Base-by-base conservation (phyloP, 257 asterid species). In the Jasminum sambac region DNA sequence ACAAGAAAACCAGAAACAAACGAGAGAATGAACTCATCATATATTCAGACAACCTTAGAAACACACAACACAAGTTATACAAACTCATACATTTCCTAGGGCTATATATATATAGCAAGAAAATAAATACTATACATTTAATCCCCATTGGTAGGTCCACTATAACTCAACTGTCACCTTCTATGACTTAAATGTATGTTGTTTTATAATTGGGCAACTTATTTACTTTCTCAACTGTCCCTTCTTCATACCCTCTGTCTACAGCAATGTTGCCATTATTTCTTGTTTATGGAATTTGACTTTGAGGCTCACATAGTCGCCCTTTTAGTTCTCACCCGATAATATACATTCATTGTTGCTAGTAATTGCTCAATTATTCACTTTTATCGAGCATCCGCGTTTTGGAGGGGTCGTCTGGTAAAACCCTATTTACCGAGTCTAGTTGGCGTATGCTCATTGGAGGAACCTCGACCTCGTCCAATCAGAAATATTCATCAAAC, bases 111-210 rank as follows among this genome's bases (percentile, higher is more conserved):
- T 79, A 83, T 42, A 11, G 40, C 64, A 41, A 75, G 17, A 0
- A 7, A 30, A 52, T 42, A 5, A 30, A 52, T 42, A 5, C 24
- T 26, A 52, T 42, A 5, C 24, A 19, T 43, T 14, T 12, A 4
- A 24, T 46, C 59, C 8, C 78, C 77, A 82, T 72, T 77, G 81
- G 83, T 84, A 75, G 85, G 87, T 50, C 86, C 78, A 48, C 65
- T 57, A 6, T 5, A 58, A 73, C 76, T 57, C 89, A 84, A 73
- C 89, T 76, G 78, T 63, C 75, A 38, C 19, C 80, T 68, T 77
- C 40, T 43, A 50, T 25, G 40, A 38, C 70, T 68, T 77, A 66
- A 84, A 79, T 81, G 81, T 16, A 34, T 67, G 50, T 34, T 46
- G 73, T 61, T 69, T 24, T 44, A 5, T 36, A 41, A 57, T 65